Evolutionary conservation across 768 basidiomycete species (phyloP).

Genomic region (Leccinum longicurvipes): DNA sequence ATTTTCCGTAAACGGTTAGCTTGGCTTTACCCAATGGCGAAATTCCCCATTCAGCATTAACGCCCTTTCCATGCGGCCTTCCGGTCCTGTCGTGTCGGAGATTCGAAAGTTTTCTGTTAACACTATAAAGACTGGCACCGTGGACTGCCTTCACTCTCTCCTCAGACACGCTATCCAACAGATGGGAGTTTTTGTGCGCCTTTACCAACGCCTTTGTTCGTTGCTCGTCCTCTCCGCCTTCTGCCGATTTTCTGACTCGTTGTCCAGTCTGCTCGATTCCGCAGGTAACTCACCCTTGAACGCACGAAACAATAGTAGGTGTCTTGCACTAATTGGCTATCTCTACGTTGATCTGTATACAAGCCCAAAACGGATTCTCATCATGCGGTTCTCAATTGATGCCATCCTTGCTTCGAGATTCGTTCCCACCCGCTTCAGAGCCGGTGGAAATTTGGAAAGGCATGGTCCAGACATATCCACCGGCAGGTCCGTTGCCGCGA

Average conservation of each 20-base stretch:
- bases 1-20: slow-evolving; percentile 1
- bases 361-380: slow-evolving; percentile 12
- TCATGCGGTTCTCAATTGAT: slow-evolving; percentile 22
- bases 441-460: slow-evolving; percentile 10
- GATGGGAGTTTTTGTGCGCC: slow-evolving; percentile 32
- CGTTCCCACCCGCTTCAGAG: slow-evolving; percentile 22
- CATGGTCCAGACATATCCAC: slow-evolving; percentile 25
- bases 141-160: not conserved
- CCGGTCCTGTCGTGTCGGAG: slow-evolving; percentile 27
- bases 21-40: slow-evolving; percentile 20
- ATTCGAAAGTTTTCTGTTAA: slow-evolving; percentile 15
- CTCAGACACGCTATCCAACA: slow-evolving; percentile 30
- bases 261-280: slow-evolving; percentile 21
- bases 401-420: slow-evolving; percentile 20
- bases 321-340: not conserved
- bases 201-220: slow-evolving; percentile 28
- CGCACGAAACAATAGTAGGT: slow-evolving; percentile 16
- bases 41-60: slow-evolving; percentile 10
- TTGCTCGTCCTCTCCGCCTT: slow-evolving; percentile 1
- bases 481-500: slow-evolving; percentile 1
- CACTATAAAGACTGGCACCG: slow-evolving; percentile 18
- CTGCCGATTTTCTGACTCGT: slow-evolving; percentile 7
- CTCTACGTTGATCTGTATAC: slow-evolving; percentile 5
- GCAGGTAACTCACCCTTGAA: slow-evolving; percentile 32
- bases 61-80: slow-evolving; percentile 8